phyloP scores from a whole-genome alignment of 2,329 filamentous ascomycete genomes.

The Allantophomopsis cytisporea region DNA sequence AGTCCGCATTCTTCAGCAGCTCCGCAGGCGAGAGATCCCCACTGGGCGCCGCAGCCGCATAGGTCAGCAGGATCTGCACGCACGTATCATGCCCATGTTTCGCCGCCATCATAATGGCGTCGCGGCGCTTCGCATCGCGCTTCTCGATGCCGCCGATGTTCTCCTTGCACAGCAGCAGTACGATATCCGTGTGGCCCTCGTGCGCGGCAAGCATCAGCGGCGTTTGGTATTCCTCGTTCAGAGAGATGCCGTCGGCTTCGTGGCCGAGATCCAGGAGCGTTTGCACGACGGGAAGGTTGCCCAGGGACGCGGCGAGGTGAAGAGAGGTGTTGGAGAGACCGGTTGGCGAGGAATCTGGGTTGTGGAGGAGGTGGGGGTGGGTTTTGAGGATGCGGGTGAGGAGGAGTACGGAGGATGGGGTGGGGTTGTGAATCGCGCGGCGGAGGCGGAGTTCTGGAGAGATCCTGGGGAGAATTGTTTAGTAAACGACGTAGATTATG shows the following conservation, averaged over 20 bases:
- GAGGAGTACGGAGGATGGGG: conserved; percentile 52
- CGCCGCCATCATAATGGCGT: conserved; percentile 57
- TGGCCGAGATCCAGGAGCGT: conserved; percentile 63
- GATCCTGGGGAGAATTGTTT: conserved; percentile 39
- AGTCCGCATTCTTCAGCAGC: conserved; percentile 40
- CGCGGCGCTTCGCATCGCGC: conserved; percentile 53
- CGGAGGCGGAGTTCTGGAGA: conserved; percentile 65
- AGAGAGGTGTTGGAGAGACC: conserved; percentile 72
- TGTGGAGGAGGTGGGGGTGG: conserved; percentile 59
- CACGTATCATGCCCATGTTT: conserved; percentile 47
- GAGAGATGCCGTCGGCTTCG: conserved; percentile 52
- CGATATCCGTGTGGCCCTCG: conserved; percentile 58
- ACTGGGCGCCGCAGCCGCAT: conserved; percentile 30
- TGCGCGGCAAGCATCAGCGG: conserved; percentile 67
- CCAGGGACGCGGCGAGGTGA: conserved; percentile 65
- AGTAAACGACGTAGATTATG: no score
- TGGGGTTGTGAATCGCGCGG: conserved; percentile 57
- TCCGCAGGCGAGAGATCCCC: conserved; percentile 19
- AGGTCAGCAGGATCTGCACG: conserved; percentile 51
- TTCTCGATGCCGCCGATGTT: conserved; percentile 39
- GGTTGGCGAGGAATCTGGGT: conserved; percentile 53
- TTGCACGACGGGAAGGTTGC: conserved; percentile 53
- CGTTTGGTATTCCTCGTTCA: conserved; percentile 71
- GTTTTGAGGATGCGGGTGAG: conserved; percentile 64
- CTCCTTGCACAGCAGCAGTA: conserved; percentile 51